phyloP scores from a whole-genome alignment of 176 grass and related monocot species.

The Musa acuminata region DNA sequence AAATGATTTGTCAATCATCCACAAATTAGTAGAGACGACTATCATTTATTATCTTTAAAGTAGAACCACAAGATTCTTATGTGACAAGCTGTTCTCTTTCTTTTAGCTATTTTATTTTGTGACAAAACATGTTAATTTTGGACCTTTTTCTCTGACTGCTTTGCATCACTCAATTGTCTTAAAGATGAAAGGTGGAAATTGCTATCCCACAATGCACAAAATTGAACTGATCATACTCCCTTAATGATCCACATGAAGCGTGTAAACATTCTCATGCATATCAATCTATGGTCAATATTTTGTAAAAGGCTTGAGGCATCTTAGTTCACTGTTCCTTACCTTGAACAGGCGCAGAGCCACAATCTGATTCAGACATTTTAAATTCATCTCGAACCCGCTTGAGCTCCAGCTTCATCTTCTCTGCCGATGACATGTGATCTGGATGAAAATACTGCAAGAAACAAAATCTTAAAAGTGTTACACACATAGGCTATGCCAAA shows the following conservation, averaged over 20 bases:
- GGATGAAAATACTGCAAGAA: constrained; percentile 86
- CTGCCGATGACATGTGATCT: constrained; percentile 82
- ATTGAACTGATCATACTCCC: background rate
- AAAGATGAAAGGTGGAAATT: no score
- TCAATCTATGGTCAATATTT: background rate
- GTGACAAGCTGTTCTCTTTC: no score
- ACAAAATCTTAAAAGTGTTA: background rate
- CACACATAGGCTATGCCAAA: constrained; percentile 1
- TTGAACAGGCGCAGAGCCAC: constrained; percentile 85
- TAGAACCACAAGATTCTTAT: no score
- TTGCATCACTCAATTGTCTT: no score
- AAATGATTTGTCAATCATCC: no score
- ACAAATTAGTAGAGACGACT: no score
- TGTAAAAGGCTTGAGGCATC: background rate
- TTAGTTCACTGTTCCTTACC: constrained; percentile 27
- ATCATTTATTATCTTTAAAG: no score
- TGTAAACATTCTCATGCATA: background rate
- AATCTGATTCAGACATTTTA: constrained; percentile 91
- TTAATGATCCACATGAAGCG: background rate
- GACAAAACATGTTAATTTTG: no score
- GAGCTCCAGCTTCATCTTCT: constrained; percentile 91
- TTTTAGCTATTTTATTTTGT: no score
- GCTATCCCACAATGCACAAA: no score
- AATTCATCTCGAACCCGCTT: constrained; percentile 81
- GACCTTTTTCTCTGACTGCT: no score